These are phyloP conservation scores for Wickerhamiella alocasiicola DNA, from an alignment of 805 yeast species.

Conservation along the genomic window DNA sequence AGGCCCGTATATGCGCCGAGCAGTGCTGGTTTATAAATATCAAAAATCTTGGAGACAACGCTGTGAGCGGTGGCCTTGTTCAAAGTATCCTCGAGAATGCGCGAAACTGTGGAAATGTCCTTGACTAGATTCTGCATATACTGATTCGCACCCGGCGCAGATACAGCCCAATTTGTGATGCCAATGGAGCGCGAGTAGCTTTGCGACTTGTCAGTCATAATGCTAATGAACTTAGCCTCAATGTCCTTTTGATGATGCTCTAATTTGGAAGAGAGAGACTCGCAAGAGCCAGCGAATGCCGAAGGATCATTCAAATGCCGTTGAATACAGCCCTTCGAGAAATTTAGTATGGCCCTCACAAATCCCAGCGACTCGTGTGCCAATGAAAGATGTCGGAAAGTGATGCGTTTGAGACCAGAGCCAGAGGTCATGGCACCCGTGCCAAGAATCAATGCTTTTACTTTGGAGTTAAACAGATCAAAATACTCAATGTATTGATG, in stretches of 20 bases:
- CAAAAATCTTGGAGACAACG: slow-evolving; percentile 30
- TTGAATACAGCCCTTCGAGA: slow-evolving; percentile 25
- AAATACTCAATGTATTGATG: slow-evolving; percentile 33
- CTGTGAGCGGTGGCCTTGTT: slow-evolving; percentile 16
- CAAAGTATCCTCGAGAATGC: slow-evolving; percentile 46
- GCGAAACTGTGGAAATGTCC: slow-evolving; percentile 52
- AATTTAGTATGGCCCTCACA: slow-evolving; percentile 32
- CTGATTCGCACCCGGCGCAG: slow-evolving; percentile 39
- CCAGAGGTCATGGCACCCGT: slow-evolving; percentile 61
- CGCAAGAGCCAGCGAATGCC: slow-evolving; percentile 27
- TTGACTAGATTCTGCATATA: slow-evolving; percentile 57
- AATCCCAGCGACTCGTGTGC: slow-evolving; percentile 53
- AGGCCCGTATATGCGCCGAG: slow-evolving; percentile 40
- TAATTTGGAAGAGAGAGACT: slow-evolving; percentile 32
- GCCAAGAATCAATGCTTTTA: slow-evolving; percentile 49
- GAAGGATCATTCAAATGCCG: slow-evolving; percentile 21
- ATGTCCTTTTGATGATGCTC: slow-evolving; percentile 53
- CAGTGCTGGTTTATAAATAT: slow-evolving; percentile 43
- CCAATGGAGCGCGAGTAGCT: slow-evolving; percentile 39
- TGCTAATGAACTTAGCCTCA: slow-evolving; percentile 48
- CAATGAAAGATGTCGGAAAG: slow-evolving; percentile 57
- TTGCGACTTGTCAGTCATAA: slow-evolving; percentile 53
- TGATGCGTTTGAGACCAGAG: slow-evolving; percentile 61
- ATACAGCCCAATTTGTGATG: slow-evolving; percentile 39
- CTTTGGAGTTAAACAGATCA: slow-evolving; percentile 40